Base-by-base conservation (phyloP, 129 eudicot species). In the Flaveria bidentis region DNA sequence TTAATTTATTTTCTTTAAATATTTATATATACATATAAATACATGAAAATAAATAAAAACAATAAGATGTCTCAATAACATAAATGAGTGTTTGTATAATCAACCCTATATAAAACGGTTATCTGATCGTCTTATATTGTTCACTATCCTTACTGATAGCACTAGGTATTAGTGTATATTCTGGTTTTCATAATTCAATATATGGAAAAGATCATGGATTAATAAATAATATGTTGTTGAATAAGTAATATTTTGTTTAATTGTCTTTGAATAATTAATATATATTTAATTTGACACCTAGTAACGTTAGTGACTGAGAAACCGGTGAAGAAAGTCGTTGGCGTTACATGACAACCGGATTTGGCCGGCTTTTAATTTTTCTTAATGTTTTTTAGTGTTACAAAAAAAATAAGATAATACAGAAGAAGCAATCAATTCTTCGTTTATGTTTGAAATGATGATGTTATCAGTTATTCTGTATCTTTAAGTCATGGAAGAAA, bases 301-400 rank as follows among this genome's bases (percentile, higher is more conserved):
- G 64, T 63, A 76, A 64, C 20, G 16, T 39, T 65, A 72, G 22
- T 73, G 67, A 9, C 5, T 33, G 71, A 62, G 64, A 46, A 76
- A 65, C 52, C 73, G 82, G 76, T 60, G 77, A 78, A 49, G 67
- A 79, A 71, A 62, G 65, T 53, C 3, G 73, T 79, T 73, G 83
- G 78, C 78, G 67, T 79, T 72, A 72, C 83, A 79, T 72, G 78
- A 64, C 62, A 16, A 62, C 83, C 83, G 83, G 74, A 72, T 72
- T 63, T 16, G 14, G 83, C 83, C 83, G 83, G 83, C 77, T 79
- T 50, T 61, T 49, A 69, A 62, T 72, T 70, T 30, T 33, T 33
- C 45, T 28, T 3, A 9, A 22, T 6, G 16, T 69, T 20, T 75
- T 39, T 55, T 55, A 77, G 56, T 68, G 46, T 63, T 53, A 53